A percentile compares a stretch with the other conserved stretches of the same genome.
Evolutionary conservation across 805 yeast genomes (phyloP).

Genomic region (Debaryomyces castellii): DNA sequence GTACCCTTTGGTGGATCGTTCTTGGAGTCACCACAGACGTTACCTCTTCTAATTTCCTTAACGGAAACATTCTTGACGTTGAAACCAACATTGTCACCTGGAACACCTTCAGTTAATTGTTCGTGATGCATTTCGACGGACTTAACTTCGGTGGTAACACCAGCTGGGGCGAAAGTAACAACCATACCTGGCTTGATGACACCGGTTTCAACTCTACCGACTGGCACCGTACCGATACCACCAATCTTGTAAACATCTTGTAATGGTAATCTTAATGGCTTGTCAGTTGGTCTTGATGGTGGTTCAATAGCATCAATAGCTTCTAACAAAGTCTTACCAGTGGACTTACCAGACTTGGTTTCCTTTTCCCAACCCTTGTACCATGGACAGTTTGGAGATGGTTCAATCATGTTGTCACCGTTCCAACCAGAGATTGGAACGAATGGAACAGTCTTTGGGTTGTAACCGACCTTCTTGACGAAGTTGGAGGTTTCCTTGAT

Average conservation of each 20-base stretch:
- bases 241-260: constrained; percentile 93
- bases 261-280: too few species aligned
- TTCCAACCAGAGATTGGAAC: constrained; percentile 82
- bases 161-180: constrained; percentile 87
- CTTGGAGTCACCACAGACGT: constrained; percentile 89
- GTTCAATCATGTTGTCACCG: constrained; percentile 92
- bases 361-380: too few species aligned
- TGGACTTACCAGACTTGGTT: too few species aligned
- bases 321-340: too few species aligned
- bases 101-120: constrained; percentile 72
- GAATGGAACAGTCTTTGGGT: constrained; percentile 79
- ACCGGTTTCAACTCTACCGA: constrained; percentile 94
- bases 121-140: constrained; percentile 89
- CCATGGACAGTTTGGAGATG: constrained; percentile 82
- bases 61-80: constrained; percentile 89
- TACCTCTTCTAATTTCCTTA: constrained; percentile 88
- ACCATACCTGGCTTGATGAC: constrained; percentile 88
- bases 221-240: constrained; percentile 90
- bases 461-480: constrained; percentile 84
- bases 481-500: constrained; percentile 74
- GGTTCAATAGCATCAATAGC: too few species aligned
- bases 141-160: constrained; percentile 87
- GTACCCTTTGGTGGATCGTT: constrained; percentile 83
- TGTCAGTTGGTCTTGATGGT: too few species aligned
- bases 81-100: constrained; percentile 92